These are phyloP conservation scores for Cyberlindnera japonica DNA, from an alignment of 805 yeast species.

Conservation along the genomic window DNA sequence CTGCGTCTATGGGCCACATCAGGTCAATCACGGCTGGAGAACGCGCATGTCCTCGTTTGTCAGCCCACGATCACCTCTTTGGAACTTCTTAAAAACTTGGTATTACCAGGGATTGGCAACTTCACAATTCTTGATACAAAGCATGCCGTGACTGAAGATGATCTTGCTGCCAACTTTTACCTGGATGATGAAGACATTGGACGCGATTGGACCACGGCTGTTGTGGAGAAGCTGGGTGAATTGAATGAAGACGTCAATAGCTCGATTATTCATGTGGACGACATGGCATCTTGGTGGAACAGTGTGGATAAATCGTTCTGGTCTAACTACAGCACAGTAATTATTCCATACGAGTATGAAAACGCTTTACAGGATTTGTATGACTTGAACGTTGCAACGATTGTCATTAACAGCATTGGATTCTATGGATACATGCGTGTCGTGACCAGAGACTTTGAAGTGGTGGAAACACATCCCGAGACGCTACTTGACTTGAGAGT, in stretches of 20 bases:
- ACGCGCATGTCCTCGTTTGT: slow-evolving; percentile 57
- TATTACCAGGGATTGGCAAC: slow-evolving; percentile 69
- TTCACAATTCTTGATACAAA: slow-evolving; percentile 54
- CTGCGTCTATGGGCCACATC: slow-evolving; percentile 77
- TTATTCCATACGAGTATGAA: slow-evolving; percentile 36
- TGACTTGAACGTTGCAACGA: slow-evolving; percentile 47
- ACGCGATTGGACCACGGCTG: slow-evolving; percentile 34
- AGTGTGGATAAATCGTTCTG: slow-evolving; percentile 31
- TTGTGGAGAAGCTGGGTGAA: slow-evolving; percentile 43
- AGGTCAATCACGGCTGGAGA: slow-evolving; percentile 65
- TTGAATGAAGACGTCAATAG: slow-evolving; percentile 54
- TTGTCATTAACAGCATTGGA: slow-evolving; percentile 52
- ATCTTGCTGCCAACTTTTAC: slow-evolving; percentile 62
- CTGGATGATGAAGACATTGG: slow-evolving; percentile 44
- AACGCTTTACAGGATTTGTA: slow-evolving; percentile 38
- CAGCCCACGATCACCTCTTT: slow-evolving; percentile 55
- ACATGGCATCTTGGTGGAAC: slow-evolving; percentile 14
- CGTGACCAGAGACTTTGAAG: slow-evolving; percentile 52
- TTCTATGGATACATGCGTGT: slow-evolving; percentile 61
- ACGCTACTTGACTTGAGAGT: slow-evolving; percentile 62
- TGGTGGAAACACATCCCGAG: slow-evolving; percentile 72
- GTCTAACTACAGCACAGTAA: slow-evolving; percentile 47
- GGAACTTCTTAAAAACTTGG: slow-evolving; percentile 74
- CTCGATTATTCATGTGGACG: slow-evolving; percentile 10
- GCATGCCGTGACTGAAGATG: slow-evolving; percentile 36